Evolutionary conservation across 371 early-diverging fungal species (phyloP), one percentile per base, ranked within the genome.

Genomic region (Dentiscutata heterogama): DNA sequence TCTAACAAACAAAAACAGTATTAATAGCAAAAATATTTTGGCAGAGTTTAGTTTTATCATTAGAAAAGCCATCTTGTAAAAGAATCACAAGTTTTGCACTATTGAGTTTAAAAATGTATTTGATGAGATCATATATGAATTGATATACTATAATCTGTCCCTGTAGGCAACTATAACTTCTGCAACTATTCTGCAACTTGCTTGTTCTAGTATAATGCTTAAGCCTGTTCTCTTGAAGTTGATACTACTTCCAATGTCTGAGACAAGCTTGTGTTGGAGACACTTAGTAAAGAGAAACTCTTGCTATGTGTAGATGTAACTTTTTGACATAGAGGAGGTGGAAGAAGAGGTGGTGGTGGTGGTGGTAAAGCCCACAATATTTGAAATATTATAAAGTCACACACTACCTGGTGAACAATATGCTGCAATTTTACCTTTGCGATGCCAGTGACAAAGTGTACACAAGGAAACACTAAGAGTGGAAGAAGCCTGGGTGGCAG

Each of bases 211-310:
- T 78, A 78, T 25, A 50, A 46, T 60, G 29, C 53, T 8, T 29
- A 78, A 78, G 50, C 67, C 16, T 13, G 16, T 53, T 27, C n/a
- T 51, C 79, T 78, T 78, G 53, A 78, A 78, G 35, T 67, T 78
- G 50, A 71, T 71, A 39, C 51, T 14, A 64, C 25, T 63, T 39
- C 63, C 53, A 18, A 78, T 51, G 14, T 78, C 67, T 56, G 56
- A 56, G 56, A 56, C n/a, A n/a, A 56, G 56, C 56, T 56, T 42
- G 22, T 77, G 63, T 61, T 77, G 13, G 22, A 31, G 42, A 63
- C 46, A 63, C 25, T 77, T 60, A 14, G 35, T 61, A 35, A 77
- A 42, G n/a, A 77, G 75, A 75, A 35, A 75, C 58, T 75, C 60
- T 6, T n/a, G n/a, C n/a, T n/a, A n/a, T 51, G 27, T n/a, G 7